A percentile compares a stretch with the other conserved stretches of the same genome.
Evolutionary conservation across 2,329 filamentous ascomycete genomes (phyloP).

Genomic region (Hymenoscyphus fructigenus): DNA sequence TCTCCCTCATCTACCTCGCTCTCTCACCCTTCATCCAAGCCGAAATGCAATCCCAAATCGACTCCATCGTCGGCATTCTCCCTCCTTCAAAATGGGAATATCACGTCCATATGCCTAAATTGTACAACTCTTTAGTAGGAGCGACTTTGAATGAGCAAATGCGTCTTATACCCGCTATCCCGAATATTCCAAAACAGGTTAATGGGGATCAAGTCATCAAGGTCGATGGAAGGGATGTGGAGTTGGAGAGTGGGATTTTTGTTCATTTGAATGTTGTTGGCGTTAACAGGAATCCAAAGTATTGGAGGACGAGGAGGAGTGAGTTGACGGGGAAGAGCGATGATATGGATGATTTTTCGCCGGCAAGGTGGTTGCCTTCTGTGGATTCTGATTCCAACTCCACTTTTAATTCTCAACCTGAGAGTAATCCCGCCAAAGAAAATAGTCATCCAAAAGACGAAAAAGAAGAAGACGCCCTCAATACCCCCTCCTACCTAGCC

Average conservation of each 20-base stretch:
- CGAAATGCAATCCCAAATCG: conserved; percentile 31
- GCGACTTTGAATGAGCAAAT: conserved; percentile 50
- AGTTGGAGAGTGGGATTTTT: conserved; percentile 35
- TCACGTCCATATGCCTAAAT: conserved; percentile 24
- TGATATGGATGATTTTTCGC: conserved; percentile 46
- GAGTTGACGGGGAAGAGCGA: conserved; percentile 1
- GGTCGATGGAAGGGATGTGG: conserved; percentile 20
- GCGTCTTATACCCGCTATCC: conserved; percentile 52
- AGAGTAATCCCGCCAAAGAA: no score
- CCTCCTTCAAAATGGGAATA: conserved; percentile 24
- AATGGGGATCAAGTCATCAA: conserved; percentile 14
- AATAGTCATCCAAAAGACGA: conserved; percentile 1
- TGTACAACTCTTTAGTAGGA: conserved; percentile 32
- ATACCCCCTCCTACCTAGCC: conserved; percentile 16
- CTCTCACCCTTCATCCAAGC: conserved; percentile 21
- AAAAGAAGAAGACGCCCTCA: conserved; percentile 7
- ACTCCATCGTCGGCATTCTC: conserved; percentile 29
- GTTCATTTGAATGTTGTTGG: conserved; percentile 47
- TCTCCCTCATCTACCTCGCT: conserved; percentile 33
- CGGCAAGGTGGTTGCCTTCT: conserved; percentile 56
- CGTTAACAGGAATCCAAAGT: conserved; percentile 53
- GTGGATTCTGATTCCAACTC: neutral
- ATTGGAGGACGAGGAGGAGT: conserved; percentile 45
- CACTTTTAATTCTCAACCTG: no score
- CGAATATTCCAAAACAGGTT: conserved; percentile 52